Percentiles rank a stretch among this genome's conserved stretches.
phyloP scores from a whole-genome alignment of 2,329 filamentous ascomycete species.

The Hypoxylon sp. region DNA sequence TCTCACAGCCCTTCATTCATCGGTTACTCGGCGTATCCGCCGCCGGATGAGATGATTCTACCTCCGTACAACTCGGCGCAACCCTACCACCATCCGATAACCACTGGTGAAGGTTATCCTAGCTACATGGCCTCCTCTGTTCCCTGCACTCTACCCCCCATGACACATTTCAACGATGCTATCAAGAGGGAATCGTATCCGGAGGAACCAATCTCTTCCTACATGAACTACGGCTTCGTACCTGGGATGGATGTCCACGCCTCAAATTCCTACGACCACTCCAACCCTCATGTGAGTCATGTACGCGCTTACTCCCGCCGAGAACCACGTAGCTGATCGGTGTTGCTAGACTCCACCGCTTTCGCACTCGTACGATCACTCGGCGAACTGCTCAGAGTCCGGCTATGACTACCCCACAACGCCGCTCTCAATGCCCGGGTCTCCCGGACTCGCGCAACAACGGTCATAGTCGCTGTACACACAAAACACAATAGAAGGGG shows the following conservation, averaged over 20 bases:
- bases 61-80: constrained; percentile 70
- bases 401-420: constrained; percentile 77
- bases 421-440: constrained; percentile 80
- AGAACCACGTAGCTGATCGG: constrained; percentile 66
- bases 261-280: constrained; percentile 74
- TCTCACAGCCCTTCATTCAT: constrained; percentile 79
- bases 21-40: constrained; percentile 76
- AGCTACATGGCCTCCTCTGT: constrained; percentile 70
- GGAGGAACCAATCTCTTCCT: constrained; percentile 74
- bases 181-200: constrained; percentile 76
- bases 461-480: constrained; percentile 15
- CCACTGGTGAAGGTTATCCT: constrained; percentile 67
- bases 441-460: constrained; percentile 65
- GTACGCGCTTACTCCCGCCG: constrained; percentile 61
- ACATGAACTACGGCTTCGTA: constrained; percentile 77
- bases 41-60: constrained; percentile 75
- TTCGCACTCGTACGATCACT: constrained; percentile 80
- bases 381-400: constrained; percentile 72
- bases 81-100: constrained; percentile 66
- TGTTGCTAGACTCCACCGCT: constrained; percentile 79
- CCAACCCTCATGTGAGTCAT: constrained; percentile 82
- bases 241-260: constrained; percentile 74
- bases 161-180: constrained; percentile 74
- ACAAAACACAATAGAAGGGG: constrained; percentile 10
- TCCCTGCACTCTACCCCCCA: constrained; percentile 73